Conservation (phyloP, 192 early-diverging fungal species). For the Lunasporangiospora selenospora region DNA sequence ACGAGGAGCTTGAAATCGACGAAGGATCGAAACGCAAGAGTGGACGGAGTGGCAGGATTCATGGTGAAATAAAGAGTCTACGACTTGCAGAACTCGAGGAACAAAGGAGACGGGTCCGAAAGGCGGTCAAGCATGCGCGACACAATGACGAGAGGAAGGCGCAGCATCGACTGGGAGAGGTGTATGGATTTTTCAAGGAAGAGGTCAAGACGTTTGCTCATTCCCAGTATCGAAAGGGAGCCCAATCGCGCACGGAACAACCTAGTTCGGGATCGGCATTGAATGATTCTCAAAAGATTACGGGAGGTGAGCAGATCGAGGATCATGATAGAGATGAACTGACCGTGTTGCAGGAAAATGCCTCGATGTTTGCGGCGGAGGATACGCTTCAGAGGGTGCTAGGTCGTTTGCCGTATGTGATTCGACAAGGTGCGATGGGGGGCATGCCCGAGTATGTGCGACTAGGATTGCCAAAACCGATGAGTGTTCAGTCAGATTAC, state of each 20-base stretch:
- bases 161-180: constrained; percentile 2
- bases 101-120: not conserved
- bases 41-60: too few species aligned
- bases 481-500: constrained; percentile 2
- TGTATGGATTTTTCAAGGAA: constrained; percentile 7
- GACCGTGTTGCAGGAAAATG: constrained; percentile 16
- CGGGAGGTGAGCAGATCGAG: constrained; percentile 4
- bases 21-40: too few species aligned
- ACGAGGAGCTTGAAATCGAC: too few species aligned
- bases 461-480: constrained; percentile 11
- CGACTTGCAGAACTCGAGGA: too few species aligned
- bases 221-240: constrained; percentile 16
- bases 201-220: constrained; percentile 21
- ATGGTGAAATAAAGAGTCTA: too few species aligned
- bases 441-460: constrained; percentile 7
- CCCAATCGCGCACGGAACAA: constrained; percentile 1
- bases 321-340: too few species aligned
- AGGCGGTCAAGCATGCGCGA: not conserved
- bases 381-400: constrained; percentile 13
- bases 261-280: too few species aligned
- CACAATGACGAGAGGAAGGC: constrained; percentile 12
- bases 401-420: constrained; percentile 23
- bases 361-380: constrained; percentile 20
- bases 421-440: constrained; percentile 34
- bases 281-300: too few species aligned